These are phyloP conservation scores for Mallotus nudiflorus DNA, from an alignment of 345 rosid genomes.

Conservation along the genomic window DNA sequence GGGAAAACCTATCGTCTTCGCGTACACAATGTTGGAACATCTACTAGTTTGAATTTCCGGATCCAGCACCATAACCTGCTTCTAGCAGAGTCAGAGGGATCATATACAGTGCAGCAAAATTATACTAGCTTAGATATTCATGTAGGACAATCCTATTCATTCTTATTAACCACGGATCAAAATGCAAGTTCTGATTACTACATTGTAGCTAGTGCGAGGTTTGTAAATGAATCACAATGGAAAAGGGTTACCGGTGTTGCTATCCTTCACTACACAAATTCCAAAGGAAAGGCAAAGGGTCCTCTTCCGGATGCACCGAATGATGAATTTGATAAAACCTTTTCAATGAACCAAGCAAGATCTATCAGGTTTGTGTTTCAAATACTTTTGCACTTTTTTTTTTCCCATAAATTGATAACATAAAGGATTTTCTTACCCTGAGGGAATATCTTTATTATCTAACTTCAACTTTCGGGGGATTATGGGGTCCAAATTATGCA, in stretches of 20 bases:
- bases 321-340: slow-evolving; percentile 86
- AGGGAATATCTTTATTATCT: background rate
- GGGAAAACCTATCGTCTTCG: slow-evolving; percentile 89
- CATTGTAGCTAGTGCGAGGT: slow-evolving; percentile 93
- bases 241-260: slow-evolving; percentile 94
- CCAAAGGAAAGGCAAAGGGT: slow-evolving; percentile 90
- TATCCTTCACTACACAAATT: slow-evolving; percentile 83
- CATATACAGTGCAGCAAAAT: slow-evolving; percentile 95
- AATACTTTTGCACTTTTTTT: slow-evolving; percentile 1
- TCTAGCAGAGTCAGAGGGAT: slow-evolving; percentile 90
- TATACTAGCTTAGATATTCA: slow-evolving; percentile 98
- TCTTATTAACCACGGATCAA: slow-evolving; percentile 92
- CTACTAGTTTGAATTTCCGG: slow-evolving; percentile 94
- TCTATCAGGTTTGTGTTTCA: slow-evolving; percentile 76
- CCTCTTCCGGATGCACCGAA: slow-evolving; percentile 82
- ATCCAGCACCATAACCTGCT: slow-evolving; percentile 91
- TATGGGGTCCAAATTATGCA: slow-evolving; percentile 38
- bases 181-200: slow-evolving; percentile 96
- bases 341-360: slow-evolving; percentile 99
- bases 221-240: slow-evolving; percentile 88
- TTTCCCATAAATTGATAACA: background rate
- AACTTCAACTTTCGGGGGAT: slow-evolving; percentile 3
- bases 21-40: slow-evolving; percentile 89
- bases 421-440: background rate
- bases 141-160: slow-evolving; percentile 90